Base-by-base conservation (phyloP, 495 filamentous ascomycete genomes). In the Aspergillus carlsbadensis region DNA sequence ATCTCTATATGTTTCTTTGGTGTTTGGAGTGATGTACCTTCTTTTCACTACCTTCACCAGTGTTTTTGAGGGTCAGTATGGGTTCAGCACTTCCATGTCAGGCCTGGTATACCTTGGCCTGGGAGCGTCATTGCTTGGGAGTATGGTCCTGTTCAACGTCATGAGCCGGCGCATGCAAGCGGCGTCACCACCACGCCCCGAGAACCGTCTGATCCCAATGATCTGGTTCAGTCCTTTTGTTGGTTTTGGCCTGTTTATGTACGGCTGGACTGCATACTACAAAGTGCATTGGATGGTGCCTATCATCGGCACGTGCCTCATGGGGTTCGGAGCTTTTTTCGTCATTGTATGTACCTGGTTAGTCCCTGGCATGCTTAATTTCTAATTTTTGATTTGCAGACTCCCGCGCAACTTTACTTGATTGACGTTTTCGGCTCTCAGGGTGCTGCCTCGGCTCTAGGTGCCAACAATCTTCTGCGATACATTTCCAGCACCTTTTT, bases 361-460 rank as follows among this genome's bases (percentile, higher is more conserved):
- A n/a, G n/a, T 31, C 33, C 2, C 33, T 20, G 31, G 57, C 39
- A 17, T 35, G 29, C 39, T 47, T n/a, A 44, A 43, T 5, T 50
- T 20, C 14, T 51, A 34, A 52, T 52, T 55, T 8, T 29, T 8
- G 26, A 29, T 29, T 17, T 13, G 15, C 35, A 65, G 57, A 71
- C 67, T 60, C 59, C 70, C 10, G 40, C 67, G 33, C 60, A 68
- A 33, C 56, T 70, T 8, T 74, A 76, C 44, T 53, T 71, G 7
- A 61, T 75, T 17, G 73, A 76, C 51, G 52, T 64, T 4, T 76
- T 71, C 50, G 65, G 65, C 34, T 56, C 68, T 17, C 58, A 69
- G 43, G 66, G 56, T 13, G 63, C 64, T 2, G 69, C 70, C 33
- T 65, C 63, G 13, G 71, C 71, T 3, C 51, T 64, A 34, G 68